A percentile compares a stretch with the other conserved stretches of the same genome.
phyloP scores from a whole-genome alignment of 306 rosid species.

The Ceratonia siliqua region DNA sequence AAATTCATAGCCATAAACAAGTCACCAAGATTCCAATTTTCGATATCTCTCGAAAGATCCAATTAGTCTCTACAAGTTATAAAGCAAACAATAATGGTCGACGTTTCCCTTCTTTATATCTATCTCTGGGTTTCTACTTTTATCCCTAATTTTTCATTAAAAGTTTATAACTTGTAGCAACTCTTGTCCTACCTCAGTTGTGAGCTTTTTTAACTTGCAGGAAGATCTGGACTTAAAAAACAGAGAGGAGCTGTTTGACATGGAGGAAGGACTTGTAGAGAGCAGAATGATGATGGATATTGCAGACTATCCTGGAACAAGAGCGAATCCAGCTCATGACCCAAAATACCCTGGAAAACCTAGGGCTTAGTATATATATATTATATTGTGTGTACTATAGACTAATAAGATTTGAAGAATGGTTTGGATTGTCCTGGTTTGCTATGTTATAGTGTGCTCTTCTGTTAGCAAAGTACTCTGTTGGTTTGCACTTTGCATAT shows the following conservation, averaged over 20 bases:
- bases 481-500: not conserved
- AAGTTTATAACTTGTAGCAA: not conserved
- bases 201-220: conserved; percentile 18
- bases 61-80: not conserved
- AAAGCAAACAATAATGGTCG: no score
- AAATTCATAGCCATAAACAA: not conserved
- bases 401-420: not conserved
- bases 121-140: not conserved
- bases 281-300: conserved; percentile 36
- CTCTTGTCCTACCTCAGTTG: not conserved
- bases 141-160: not conserved
- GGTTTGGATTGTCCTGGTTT: conserved; percentile 28
- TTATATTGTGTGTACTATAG: not conserved
- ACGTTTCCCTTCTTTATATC: no score
- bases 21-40: not conserved
- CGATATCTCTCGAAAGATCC: not conserved
- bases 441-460: not conserved
- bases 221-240: conserved; percentile 13
- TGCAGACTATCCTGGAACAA: conserved; percentile 37
- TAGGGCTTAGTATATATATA: not conserved
- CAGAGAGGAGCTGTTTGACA: not conserved
- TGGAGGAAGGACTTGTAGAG: conserved; percentile 21
- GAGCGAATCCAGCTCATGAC: conserved; percentile 42
- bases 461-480: not conserved
- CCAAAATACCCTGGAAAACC: conserved; percentile 44